These are phyloP conservation scores for Pleurostoma richardsiae DNA, from an alignment of 2,329 filamentous ascomycete genomes.

Conservation along the genomic window DNA sequence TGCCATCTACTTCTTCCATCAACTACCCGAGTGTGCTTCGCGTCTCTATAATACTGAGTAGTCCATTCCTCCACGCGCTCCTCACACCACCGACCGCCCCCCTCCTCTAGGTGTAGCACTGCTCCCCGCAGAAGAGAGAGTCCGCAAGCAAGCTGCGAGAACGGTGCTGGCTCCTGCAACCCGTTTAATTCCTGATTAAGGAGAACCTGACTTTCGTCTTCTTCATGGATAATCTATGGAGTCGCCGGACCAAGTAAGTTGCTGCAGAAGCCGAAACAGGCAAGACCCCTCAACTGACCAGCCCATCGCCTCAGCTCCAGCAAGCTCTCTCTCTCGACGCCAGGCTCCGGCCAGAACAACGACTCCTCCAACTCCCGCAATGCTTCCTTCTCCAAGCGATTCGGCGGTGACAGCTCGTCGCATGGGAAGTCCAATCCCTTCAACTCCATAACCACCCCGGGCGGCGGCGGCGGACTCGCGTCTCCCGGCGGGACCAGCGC, in stretches of 20 bases:
- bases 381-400: conserved; percentile 64
- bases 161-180: conserved; percentile 4
- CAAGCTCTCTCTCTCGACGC: conserved; percentile 87
- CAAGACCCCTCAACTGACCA: conserved; percentile 1
- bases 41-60: no score
- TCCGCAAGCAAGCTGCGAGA: conserved; percentile 5
- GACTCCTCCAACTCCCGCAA: conserved; percentile 48
- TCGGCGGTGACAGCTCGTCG: conserved; percentile 67
- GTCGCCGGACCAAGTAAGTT: conserved; percentile 75
- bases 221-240: conserved; percentile 67
- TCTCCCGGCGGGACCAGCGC: conserved; percentile 62
- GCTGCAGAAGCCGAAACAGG: neutral
- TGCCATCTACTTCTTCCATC: no score
- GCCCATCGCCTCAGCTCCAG: conserved; percentile 52
- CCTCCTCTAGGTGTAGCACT: no score
- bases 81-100: no score
- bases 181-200: neutral
- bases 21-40: no score
- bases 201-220: conserved; percentile 12
- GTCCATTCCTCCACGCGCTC: no score
- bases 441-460: conserved; percentile 67
- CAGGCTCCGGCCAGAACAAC: conserved; percentile 47
- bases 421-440: conserved; percentile 77
- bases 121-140: neutral
- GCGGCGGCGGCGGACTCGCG: conserved; percentile 59